These are phyloP conservation scores for Poa annua DNA, from an alignment of 176 grass and related monocot species.

Conservation along the genomic window DNA sequence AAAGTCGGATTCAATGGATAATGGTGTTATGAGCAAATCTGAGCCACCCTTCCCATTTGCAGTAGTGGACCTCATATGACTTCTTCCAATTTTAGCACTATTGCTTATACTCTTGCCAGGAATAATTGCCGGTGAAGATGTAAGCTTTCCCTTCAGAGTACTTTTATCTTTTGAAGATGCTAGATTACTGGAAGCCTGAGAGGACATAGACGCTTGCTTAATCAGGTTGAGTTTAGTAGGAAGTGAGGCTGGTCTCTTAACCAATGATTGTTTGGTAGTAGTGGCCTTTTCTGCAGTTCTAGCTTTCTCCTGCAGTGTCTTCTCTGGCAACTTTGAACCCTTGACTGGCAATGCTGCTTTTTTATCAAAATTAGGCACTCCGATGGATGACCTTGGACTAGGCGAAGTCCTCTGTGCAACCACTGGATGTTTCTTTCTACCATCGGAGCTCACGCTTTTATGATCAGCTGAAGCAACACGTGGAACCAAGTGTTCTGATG, in stretches of 20 bases:
- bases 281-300: slow-evolving; percentile 38
- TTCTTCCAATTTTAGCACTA: slow-evolving; percentile 20
- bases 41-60: slow-evolving; percentile 26
- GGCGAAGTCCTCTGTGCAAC: slow-evolving; percentile 42
- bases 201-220: slow-evolving; percentile 39
- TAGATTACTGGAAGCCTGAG: slow-evolving; percentile 40
- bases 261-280: slow-evolving; percentile 34
- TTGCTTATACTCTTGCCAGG: slow-evolving; percentile 25
- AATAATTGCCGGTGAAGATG: slow-evolving; percentile 33
- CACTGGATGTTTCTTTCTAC: slow-evolving; percentile 43
- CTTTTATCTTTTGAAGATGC: slow-evolving; percentile 44
- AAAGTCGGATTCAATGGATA: slow-evolving; percentile 22
- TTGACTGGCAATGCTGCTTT: slow-evolving; percentile 33
- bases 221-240: slow-evolving; percentile 37
- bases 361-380: slow-evolving; percentile 42
- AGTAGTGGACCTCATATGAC: slow-evolving; percentile 4
- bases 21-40: slow-evolving; percentile 29
- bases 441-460: slow-evolving; percentile 38
- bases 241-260: slow-evolving; percentile 45
- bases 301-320: slow-evolving; percentile 38
- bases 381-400: slow-evolving; percentile 39
- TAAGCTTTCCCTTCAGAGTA: slow-evolving; percentile 35
- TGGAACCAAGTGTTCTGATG: slow-evolving; percentile 44
- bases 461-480: slow-evolving; percentile 29
- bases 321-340: slow-evolving; percentile 44